Conservation (phyloP, 1,284 basidiomycete genomes). For the Boletus albobrunnescens region DNA sequence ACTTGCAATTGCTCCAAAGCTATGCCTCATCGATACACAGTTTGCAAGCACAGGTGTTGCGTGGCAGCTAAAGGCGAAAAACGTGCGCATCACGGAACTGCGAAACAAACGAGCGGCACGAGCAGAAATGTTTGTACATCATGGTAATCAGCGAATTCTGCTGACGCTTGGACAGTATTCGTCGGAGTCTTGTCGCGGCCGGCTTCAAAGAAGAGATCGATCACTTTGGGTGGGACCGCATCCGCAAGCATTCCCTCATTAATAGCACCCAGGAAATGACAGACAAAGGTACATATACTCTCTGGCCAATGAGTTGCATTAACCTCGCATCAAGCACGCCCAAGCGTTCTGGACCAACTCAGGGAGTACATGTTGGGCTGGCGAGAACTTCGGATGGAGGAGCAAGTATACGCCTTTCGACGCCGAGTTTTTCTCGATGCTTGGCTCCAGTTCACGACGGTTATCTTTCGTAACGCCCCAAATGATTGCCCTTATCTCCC, state of each 20-base stretch:
- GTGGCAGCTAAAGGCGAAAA: slow-evolving; percentile 25
- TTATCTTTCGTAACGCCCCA: slow-evolving; percentile 15
- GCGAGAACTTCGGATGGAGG: slow-evolving; percentile 33
- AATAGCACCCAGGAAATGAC: slow-evolving; percentile 22
- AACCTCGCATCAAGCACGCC: slow-evolving; percentile 18
- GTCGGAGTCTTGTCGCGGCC: slow-evolving; percentile 11
- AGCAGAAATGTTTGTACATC: slow-evolving; percentile 22
- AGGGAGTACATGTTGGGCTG: slow-evolving; percentile 29
- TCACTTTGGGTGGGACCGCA: slow-evolving; percentile 32
- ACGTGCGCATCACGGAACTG: slow-evolving; percentile 17
- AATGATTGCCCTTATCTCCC: slow-evolving; percentile 21
- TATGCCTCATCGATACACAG: slow-evolving; percentile 15
- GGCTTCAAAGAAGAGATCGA: slow-evolving; percentile 28
- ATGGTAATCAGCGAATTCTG: not conserved
- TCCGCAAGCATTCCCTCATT: slow-evolving; percentile 29
- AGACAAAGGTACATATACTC: slow-evolving; percentile 12
- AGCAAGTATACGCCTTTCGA: slow-evolving; percentile 27
- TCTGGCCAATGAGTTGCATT: not conserved
- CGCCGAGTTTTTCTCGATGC: slow-evolving; percentile 28
- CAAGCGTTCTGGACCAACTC: slow-evolving; percentile 23
- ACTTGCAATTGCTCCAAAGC: not conserved
- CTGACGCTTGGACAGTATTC: slow-evolving; percentile 23
- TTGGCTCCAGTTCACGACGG: slow-evolving; percentile 22
- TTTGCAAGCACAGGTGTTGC: slow-evolving; percentile 24
- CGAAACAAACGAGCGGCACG: slow-evolving; percentile 26